A percentile compares a stretch with the other conserved stretches of the same genome.
Conservation (phyloP, 1,139 yeast genomes). For the Maudiozyma humilis region DNA sequence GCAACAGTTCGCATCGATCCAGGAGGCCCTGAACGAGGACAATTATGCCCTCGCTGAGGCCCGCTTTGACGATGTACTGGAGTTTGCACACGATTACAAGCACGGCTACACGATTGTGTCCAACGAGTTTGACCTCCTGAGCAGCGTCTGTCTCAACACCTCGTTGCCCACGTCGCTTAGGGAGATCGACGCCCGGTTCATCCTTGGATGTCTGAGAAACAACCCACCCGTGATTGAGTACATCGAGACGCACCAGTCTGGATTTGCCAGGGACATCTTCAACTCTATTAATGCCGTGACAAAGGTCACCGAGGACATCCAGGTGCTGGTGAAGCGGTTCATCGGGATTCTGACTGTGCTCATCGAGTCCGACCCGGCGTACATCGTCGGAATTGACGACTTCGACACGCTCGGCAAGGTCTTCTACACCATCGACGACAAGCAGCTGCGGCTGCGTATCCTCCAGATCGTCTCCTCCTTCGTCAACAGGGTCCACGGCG, state of each 20-base stretch:
- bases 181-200: conserved; percentile 44
- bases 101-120: conserved; percentile 29
- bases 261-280: conserved; percentile 15
- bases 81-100: conserved; percentile 30
- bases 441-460: conserved; percentile 25
- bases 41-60: conserved; percentile 14
- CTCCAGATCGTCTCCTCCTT: conserved; percentile 22
- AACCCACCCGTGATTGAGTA: conserved; percentile 54
- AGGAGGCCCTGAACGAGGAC: conserved; percentile 9
- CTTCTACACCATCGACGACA: conserved; percentile 19
- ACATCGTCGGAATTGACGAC: conserved; percentile 12
- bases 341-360: conserved; percentile 24
- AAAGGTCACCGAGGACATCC: conserved; percentile 9
- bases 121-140: conserved; percentile 25
- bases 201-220: conserved; percentile 58
- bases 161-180: conserved; percentile 24
- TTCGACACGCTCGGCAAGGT: conserved; percentile 15
- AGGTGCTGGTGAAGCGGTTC: conserved; percentile 22
- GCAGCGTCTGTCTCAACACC: conserved; percentile 13
- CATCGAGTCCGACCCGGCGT: conserved; percentile 7
- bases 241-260: conserved; percentile 16
- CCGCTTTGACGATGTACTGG: conserved; percentile 26
- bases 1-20: conserved; percentile 17
- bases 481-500: conserved; percentile 3
- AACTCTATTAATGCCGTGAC: conserved; percentile 8